Conservation (phyloP, 768 basidiomycete species). For the Rhizopogon vinicolor region DNA sequence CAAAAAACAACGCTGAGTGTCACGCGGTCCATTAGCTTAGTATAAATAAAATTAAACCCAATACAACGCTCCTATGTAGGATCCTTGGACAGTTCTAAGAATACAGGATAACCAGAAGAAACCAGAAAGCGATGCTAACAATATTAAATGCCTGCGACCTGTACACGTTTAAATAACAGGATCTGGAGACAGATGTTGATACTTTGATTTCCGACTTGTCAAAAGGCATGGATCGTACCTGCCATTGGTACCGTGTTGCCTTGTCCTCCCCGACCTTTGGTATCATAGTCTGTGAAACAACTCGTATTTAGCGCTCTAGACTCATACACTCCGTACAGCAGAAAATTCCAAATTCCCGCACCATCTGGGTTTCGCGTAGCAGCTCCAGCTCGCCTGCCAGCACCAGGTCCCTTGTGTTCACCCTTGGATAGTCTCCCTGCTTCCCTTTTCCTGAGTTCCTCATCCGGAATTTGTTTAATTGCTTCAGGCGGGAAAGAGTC, state of each 20-base stretch:
- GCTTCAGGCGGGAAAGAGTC: conserved; percentile 15
- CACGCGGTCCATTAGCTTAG: too few relatives aligned
- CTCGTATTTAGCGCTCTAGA: not conserved
- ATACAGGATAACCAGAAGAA: too few relatives aligned
- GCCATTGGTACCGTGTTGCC: not conserved
- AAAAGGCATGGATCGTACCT: not conserved
- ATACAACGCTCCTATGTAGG: too few relatives aligned
- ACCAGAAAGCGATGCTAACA: too few relatives aligned
- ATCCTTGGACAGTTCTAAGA: too few relatives aligned
- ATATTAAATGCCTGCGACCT: too few relatives aligned
- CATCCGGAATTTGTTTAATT: conserved; percentile 16
- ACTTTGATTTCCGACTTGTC: not conserved
- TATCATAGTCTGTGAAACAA: conserved; percentile 9
- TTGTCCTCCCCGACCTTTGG: conserved; percentile 7
- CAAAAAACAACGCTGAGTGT: too few relatives aligned
- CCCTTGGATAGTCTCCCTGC: conserved; percentile 9
- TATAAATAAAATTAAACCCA: too few relatives aligned
- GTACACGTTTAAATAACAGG: not conserved
- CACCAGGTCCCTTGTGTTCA: conserved; percentile 14
- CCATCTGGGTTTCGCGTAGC: conserved; percentile 19
- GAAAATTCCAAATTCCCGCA: conserved; percentile 4
- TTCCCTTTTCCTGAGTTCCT: conserved; percentile 16
- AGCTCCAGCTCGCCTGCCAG: conserved; percentile 23
- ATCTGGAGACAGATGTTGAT: not conserved
- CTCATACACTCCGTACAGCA: too few relatives aligned